Conservation (phyloP, 768 basidiomycete species). For the Calocybe indica region DNA sequence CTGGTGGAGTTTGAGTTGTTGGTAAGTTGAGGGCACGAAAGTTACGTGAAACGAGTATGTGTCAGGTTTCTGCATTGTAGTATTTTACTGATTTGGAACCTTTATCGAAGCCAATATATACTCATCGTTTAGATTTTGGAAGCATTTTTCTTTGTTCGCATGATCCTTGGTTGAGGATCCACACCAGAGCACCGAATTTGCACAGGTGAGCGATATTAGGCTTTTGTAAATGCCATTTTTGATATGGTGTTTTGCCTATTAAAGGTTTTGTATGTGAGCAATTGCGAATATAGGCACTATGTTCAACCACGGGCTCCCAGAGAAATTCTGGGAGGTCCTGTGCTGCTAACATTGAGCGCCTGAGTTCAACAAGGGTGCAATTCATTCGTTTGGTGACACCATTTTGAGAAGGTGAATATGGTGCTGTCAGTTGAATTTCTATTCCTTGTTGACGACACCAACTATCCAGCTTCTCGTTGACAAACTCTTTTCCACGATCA, state of each 20-base stretch:
- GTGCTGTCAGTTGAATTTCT: slow-evolving; percentile 10
- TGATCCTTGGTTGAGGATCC: neutral
- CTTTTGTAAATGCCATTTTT: slow-evolving; percentile 13
- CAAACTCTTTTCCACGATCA: slow-evolving; percentile 21
- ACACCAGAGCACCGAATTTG: slow-evolving; percentile 10
- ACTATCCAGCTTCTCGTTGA: slow-evolving; percentile 10
- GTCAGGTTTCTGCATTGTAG: neutral
- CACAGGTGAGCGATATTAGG: slow-evolving; percentile 17
- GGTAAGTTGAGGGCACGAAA: neutral
- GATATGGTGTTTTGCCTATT: slow-evolving; percentile 17
- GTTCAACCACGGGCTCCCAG: slow-evolving; percentile 17
- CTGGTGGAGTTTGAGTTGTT: neutral
- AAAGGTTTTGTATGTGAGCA: slow-evolving; percentile 12
- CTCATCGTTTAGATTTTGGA: slow-evolving; percentile 1
- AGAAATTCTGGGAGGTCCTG: slow-evolving; percentile 13
- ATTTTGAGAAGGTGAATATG: slow-evolving; percentile 17
- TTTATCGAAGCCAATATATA: neutral
- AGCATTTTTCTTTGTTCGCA: slow-evolving; percentile 1
- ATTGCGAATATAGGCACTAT: slow-evolving; percentile 16
- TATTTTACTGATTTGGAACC: neutral
- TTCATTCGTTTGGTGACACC: slow-evolving; percentile 22
- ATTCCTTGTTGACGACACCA: slow-evolving; percentile 14
- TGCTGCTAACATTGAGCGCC: slow-evolving; percentile 13
- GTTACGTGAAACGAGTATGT: neutral
- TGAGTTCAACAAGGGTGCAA: slow-evolving; percentile 14